Conservation (phyloP, 176 grass and related monocot species). For the barley (Hordeum vulgare) region MorexV3_pseudomolecules_assembly NC_058518.1:412518429-412518928, state of each 20-base stretch:
- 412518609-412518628: background rate
- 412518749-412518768: conserved; percentile 27
- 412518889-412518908: background rate
- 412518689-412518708: conserved; percentile 15
- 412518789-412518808: background rate
- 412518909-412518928: background rate
- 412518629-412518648: conserved; percentile 28
- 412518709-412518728: conserved; percentile 41
- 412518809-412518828: background rate
- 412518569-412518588: background rate
- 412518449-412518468: too few species aligned
- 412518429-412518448: too few species aligned
- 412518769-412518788: background rate
- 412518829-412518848: too few species aligned
- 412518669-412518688: background rate
- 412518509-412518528: too few species aligned
- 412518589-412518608: too few species aligned
- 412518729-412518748: conserved; percentile 43
- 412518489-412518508: too few species aligned
- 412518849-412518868: too few species aligned
- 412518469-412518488: too few species aligned
- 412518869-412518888: too few species aligned
- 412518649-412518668: conserved; percentile 36
- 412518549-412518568: too few species aligned
- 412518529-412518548: too few species aligned